Evolutionary conservation across 352 stramenopile species (phyloP), one percentile per base, ranked within the genome.

Genomic region (Pythium utonaiense): DNA sequence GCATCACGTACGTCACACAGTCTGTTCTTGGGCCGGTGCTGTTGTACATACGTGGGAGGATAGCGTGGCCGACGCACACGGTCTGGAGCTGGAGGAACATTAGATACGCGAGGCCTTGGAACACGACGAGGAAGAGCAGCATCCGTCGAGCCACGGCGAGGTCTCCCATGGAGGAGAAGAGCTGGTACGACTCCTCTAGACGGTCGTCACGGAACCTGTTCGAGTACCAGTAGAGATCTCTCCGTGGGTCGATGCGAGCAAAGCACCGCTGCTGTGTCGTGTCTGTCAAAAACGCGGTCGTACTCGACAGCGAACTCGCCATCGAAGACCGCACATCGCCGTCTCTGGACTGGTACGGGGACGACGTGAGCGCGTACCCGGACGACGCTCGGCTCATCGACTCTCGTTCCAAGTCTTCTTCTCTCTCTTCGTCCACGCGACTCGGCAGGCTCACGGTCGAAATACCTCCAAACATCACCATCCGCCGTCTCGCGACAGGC

Each of bases 171-270:
- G 81, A 93, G 31, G 79, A 86, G 60, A 89, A 85, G 3, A 93
- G 60, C 52, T 93, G 83, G 57, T 91, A 93, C 42, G 81, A 90
- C 48, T 89, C 77, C 64, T 93, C 83, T 40, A 87, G 66, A 17
- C 78, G 68, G 30, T 80, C 67, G 64, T 91, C 80, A 27, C 73
- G 77, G 57, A 93, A 93, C 50, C 77, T 67, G 60, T 93, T 91
- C 49, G 75, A 88, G 22, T 84, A 45, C 17, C 75, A 64, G 19
- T 79, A 73, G 34, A 91, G 62, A 38, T 88, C 77, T 12, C 76
- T 66, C 4, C 68, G 60, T 50, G 76, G 80, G 53, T 88, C 72
- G 66, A 88, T 75, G 19, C 81, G 76, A 21, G 73, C 62, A 50
- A 77, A 76, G 73, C 73, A 83, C 3, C 53, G 45, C 50, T 71